Percentiles rank a stretch among this genome's conserved stretches.
Evolutionary conservation across 2,329 filamentous ascomycete genomes (phyloP).

Genomic region (Alternaria brassicae): DNA sequence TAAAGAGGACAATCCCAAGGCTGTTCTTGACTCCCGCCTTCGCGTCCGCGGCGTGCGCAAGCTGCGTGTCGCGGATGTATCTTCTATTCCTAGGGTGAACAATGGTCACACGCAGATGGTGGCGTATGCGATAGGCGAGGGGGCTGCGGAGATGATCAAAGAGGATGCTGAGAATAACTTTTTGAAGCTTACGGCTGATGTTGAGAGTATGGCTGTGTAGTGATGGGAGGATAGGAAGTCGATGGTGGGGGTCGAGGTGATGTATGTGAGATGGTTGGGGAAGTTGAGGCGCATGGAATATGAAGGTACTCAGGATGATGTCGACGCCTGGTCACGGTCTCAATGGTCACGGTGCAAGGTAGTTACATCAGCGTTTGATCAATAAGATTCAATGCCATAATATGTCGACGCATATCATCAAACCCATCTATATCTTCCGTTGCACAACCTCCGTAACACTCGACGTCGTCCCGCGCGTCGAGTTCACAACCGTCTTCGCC

Average conservation of each 20-base stretch:
- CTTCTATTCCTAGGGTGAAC: slow-evolving; percentile 35
- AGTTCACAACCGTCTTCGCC: not conserved
- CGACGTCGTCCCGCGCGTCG: not conserved
- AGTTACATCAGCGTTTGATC: not conserved
- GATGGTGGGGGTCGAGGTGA: no score
- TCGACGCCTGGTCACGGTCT: no score
- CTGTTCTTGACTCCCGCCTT: slow-evolving; percentile 49
- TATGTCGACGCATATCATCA: not conserved
- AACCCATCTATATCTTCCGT: not conserved
- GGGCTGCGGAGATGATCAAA: slow-evolving; percentile 43
- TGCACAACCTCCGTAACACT: slow-evolving; percentile 2
- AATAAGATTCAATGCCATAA: not conserved
- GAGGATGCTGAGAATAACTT: slow-evolving; percentile 24
- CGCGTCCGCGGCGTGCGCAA: slow-evolving; percentile 34
- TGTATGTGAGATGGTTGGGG: no score
- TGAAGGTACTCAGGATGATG: no score
- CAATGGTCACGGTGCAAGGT: not conserved
- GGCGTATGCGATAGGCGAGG: slow-evolving; percentile 45
- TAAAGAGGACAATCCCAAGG: slow-evolving; percentile 34
- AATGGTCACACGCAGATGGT: slow-evolving; percentile 49
- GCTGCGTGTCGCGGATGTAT: slow-evolving; percentile 40
- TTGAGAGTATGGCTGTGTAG: not conserved
- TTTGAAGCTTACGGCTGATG: slow-evolving; percentile 14
- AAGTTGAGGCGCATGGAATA: no score
- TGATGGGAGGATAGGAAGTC: no score